Evolutionary conservation across 192 early-diverging fungal species (phyloP).

Genomic region (Gigaspora rosea): DNA sequence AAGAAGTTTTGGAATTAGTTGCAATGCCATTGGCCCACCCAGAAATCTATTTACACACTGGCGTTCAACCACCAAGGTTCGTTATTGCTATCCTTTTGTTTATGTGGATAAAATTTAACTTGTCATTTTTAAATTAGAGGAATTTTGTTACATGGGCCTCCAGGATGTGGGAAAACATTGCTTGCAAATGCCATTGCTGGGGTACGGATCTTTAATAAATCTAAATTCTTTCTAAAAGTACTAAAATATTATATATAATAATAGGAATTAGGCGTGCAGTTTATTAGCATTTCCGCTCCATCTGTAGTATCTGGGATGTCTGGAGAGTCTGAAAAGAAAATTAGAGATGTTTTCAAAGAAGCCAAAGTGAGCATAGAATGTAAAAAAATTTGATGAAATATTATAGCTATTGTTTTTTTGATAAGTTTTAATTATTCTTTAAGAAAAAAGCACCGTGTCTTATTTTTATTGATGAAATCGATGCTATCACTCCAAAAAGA

Average conservation of each 20-base stretch:
- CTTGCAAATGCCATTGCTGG: slow-evolving; percentile 97
- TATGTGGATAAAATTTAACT: too few relatives aligned
- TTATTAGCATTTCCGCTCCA: slow-evolving; percentile 92
- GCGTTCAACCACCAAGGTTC: slow-evolving; percentile 81
- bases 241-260: too few relatives aligned
- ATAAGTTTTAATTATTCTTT: too few relatives aligned
- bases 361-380: slow-evolving; percentile 55
- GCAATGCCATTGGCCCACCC: slow-evolving; percentile 93
- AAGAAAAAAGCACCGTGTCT: slow-evolving; percentile 75
- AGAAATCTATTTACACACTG: slow-evolving; percentile 89
- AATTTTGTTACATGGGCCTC: slow-evolving; percentile 93
- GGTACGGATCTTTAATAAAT: slow-evolving; percentile 35
- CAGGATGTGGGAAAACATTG: slow-evolving; percentile 95
- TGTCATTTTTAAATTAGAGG: slow-evolving; percentile 52
- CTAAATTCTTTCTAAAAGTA: too few relatives aligned
- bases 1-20: slow-evolving; percentile 89
- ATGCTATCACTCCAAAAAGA: slow-evolving; percentile 90
- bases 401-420: too few relatives aligned
- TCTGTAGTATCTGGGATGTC: slow-evolving; percentile 97
- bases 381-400: too few relatives aligned
- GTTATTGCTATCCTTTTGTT: not conserved
- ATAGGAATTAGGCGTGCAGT: slow-evolving; percentile 84
- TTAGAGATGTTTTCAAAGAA: slow-evolving; percentile 97
- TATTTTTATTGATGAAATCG: slow-evolving; percentile 98
- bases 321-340: slow-evolving; percentile 97